These are phyloP conservation scores for Hygrophorus pudorinus DNA, from an alignment of 768 basidiomycete species.

Conservation along the genomic window DNA sequence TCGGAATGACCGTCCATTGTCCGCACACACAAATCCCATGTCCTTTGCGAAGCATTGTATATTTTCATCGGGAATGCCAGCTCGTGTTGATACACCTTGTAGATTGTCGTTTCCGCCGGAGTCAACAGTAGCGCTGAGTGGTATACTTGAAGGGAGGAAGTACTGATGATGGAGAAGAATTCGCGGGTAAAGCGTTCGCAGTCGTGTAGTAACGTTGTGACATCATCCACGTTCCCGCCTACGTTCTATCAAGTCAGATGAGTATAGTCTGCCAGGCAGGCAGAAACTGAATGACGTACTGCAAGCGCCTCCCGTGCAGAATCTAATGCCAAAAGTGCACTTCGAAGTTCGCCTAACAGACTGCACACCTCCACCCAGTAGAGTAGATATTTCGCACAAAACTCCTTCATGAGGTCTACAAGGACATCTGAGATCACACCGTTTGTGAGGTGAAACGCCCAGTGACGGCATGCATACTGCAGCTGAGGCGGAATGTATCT, in stretches of 20 bases:
- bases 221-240: not conserved
- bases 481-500: too few relatives aligned
- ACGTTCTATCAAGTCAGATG: not conserved
- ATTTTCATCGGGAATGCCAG: not conserved
- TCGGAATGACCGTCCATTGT: slow-evolving; percentile 3
- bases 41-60: not conserved
- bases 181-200: too few relatives aligned
- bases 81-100: not conserved
- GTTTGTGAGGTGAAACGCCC: too few relatives aligned
- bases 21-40: not conserved
- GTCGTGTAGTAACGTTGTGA: too few relatives aligned
- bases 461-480: too few relatives aligned
- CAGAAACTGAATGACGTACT: not conserved
- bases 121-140: too few relatives aligned
- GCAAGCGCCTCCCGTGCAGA: not conserved
- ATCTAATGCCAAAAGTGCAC: too few relatives aligned
- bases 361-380: too few relatives aligned
- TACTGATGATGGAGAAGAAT: too few relatives aligned
- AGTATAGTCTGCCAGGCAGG: not conserved
- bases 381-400: too few relatives aligned
- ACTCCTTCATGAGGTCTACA: not conserved
- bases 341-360: too few relatives aligned
- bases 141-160: too few relatives aligned
- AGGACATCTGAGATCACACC: not conserved
- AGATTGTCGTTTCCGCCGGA: not conserved